Percentiles rank a stretch among this genome's conserved stretches.
These are phyloP conservation scores for Ulvella scutata DNA, from an alignment of 139 green algal species.

Conservation along the genomic window DNA sequence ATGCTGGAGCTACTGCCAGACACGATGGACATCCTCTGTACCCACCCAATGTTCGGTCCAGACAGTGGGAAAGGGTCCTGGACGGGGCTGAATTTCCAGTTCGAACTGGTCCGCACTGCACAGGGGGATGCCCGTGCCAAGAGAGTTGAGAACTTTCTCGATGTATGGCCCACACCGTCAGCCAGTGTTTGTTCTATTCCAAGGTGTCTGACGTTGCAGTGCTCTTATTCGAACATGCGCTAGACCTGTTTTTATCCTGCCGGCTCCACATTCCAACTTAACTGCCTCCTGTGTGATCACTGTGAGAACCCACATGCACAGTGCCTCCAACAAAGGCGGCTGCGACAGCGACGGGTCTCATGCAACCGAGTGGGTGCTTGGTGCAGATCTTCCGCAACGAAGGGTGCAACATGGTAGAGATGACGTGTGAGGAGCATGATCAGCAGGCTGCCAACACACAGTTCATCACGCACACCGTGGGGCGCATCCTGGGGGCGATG, in stretches of 20 bases:
- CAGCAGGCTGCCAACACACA: constrained; percentile 77
- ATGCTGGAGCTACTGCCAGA: constrained; percentile 54
- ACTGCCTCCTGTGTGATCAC: too few species aligned
- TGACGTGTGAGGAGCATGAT: constrained; percentile 97
- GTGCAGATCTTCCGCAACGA: constrained; percentile 51
- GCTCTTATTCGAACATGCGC: too few species aligned
- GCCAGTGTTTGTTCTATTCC: not conserved
- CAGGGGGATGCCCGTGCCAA: not conserved
- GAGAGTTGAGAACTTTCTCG: not conserved
- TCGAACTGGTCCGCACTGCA: constrained; percentile 28
- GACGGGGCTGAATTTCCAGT: constrained; percentile 41
- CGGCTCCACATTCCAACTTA: too few species aligned
- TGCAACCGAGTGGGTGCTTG: not conserved
- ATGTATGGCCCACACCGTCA: not conserved
- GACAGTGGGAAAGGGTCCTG: constrained; percentile 79
- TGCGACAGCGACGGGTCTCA: not conserved
- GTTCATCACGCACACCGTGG: constrained; percentile 98
- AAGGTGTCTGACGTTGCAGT: too few species aligned
- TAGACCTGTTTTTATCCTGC: too few species aligned
- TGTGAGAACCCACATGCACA: too few species aligned
- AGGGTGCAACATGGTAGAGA: constrained; percentile 94
- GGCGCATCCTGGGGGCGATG: constrained; percentile 63
- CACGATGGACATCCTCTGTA: constrained; percentile 94
- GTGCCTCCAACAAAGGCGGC: too few species aligned
- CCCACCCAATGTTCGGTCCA: constrained; percentile 99